Percentiles rank a stretch among this genome's conserved stretches.
Conservation (phyloP, 1,284 basidiomycete species). For the Tilletia caries region DNA sequence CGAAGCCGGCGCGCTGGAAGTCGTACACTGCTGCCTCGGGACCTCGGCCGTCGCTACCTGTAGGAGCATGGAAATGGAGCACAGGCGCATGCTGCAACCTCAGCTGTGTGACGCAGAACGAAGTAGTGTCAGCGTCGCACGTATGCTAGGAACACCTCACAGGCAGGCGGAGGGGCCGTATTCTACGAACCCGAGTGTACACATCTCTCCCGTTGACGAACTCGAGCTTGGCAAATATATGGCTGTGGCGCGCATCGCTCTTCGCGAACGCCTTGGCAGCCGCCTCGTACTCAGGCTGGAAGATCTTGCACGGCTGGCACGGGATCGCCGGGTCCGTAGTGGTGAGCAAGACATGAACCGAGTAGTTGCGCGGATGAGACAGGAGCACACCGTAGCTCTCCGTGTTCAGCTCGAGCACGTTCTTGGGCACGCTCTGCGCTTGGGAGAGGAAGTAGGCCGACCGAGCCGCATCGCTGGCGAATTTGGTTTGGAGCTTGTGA, state of each 20-base stretch:
- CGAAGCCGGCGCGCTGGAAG: constrained; percentile 36
- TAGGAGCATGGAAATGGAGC: constrained; percentile 32
- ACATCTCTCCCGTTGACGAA: constrained; percentile 30
- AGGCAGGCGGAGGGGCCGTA: no score
- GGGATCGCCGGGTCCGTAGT: constrained; percentile 30
- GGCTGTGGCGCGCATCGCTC: constrained; percentile 23
- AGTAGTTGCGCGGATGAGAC: constrained; percentile 21
- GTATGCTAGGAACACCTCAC: no score
- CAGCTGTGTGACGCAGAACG: constrained; percentile 22
- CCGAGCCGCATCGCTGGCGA: not conserved
- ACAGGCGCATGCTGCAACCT: constrained; percentile 41
- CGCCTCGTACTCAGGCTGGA: constrained; percentile 40
- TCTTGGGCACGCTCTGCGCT: constrained; percentile 1
- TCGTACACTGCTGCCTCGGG: constrained; percentile 34
- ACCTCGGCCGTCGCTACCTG: constrained; percentile 16
- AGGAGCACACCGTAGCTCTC: not conserved
- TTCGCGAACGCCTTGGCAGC: constrained; percentile 34
- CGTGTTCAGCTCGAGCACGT: constrained; percentile 12
- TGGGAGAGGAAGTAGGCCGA: constrained; percentile 2
- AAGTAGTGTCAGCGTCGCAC: not conserved
- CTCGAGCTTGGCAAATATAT: constrained; percentile 41
- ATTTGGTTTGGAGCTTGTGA: not conserved
- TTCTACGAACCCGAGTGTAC: constrained; percentile 22
- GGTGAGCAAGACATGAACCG: constrained; percentile 37
- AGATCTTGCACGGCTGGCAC: constrained; percentile 36